These are phyloP conservation scores for Erodium chrysanthum DNA, from an alignment of 441 rosid genomes.

Conservation along the genomic window DNA sequence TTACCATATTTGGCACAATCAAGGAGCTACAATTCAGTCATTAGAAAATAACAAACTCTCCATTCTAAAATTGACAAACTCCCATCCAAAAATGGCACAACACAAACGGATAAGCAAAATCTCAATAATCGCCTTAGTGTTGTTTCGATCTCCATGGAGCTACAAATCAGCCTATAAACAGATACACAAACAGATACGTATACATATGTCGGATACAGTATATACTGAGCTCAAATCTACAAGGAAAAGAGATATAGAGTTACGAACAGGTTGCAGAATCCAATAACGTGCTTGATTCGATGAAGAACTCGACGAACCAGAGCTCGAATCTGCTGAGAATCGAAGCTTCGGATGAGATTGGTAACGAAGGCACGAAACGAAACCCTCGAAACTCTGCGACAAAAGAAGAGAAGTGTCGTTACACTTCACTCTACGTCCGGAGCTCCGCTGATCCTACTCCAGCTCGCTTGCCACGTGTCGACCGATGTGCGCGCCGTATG, in stretches of 20 bases:
- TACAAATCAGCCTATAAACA: not conserved
- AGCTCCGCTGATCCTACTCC: not conserved
- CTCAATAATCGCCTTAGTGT: not conserved
- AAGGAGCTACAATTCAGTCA: not conserved
- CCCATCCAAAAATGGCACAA: not conserved
- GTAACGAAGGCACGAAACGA: not conserved
- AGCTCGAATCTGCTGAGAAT: not conserved
- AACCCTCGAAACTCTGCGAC: constrained; percentile 1
- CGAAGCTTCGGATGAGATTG: constrained; percentile 1
- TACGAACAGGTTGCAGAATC: not conserved
- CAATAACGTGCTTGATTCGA: not conserved
- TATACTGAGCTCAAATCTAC: not conserved
- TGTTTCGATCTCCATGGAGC: not conserved
- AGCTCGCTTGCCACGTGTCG: not conserved
- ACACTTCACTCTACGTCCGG: not conserved
- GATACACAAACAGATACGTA: too few species aligned
- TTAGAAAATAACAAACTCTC: not conserved
- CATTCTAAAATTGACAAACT: not conserved
- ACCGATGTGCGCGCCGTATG: not conserved
- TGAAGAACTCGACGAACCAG: not conserved
- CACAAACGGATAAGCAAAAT: not conserved
- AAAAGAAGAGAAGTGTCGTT: not conserved
- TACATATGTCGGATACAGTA: too few species aligned
- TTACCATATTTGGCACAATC: not conserved
- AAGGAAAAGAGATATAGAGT: not conserved